Evolutionary conservation across 441 rosid species (phyloP), one percentile per base, ranked within the genome.

Genomic region (Croton setiger): DNA sequence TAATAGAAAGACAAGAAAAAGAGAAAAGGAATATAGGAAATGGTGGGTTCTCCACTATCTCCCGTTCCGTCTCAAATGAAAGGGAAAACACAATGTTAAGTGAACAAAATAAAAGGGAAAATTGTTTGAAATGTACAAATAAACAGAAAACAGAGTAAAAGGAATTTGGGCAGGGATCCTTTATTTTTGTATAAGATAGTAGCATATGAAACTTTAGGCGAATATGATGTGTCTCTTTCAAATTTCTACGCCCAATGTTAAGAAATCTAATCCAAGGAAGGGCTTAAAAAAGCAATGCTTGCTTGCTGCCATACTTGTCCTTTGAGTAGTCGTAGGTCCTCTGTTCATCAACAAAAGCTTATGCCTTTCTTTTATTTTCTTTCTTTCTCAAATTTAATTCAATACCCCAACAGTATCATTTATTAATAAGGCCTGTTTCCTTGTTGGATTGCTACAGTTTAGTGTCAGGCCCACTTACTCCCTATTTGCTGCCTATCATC

Each of bases 181-280:
- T 43, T 65, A n/a, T n/a, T n/a, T n/a, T n/a, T n/a, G n/a, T 0
- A n/a, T 18, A 23, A 37, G 6, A 17, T 45, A 20, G 49, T 36
- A 45, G 37, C 4, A 64, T 41, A n/a, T 27, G 37, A 20, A 2
- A 0, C 41, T 31, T 35, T 20, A 47, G 47, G 18, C 14, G 1
- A n/a, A 4, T 23, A 18, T 68, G 85, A 74, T 17, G 59, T 67
- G 85, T 63, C 83, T 63, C 66, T 76, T 66, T 75, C 81, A 44
- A 27, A 41, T 71, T 71, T 63, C 64, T 47, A 21, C 12, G n/a
- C 68, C 81, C 79, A 57, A 75, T 75, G 76, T 11, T 51, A n/a
- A 51, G 23, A 51, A 51, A 52, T 7, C 47, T 13, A 65, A 60
- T 20, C 63, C 33, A n/a, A n/a, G n/a, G n/a, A n/a, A n/a, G n/a